A percentile compares a stretch with the other conserved stretches of the same genome.
These are phyloP conservation scores for Leccinum subfulvum DNA, from an alignment of 1,284 basidiomycete species.

Conservation along the genomic window DNA sequence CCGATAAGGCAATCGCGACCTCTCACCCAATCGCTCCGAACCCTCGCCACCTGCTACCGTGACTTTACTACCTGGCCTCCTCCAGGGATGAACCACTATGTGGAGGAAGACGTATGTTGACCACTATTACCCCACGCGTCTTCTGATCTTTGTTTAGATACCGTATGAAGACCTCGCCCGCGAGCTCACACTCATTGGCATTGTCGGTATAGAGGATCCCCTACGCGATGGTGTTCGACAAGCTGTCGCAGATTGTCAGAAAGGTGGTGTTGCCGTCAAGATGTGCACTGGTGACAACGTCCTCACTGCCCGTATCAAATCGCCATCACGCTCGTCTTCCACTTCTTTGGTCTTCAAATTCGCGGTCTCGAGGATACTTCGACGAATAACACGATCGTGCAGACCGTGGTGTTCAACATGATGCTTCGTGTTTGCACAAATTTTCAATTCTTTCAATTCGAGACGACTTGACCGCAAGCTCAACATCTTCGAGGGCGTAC, in stretches of 20 bases:
- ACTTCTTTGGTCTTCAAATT: conserved; percentile 80
- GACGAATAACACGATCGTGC: conserved; percentile 54
- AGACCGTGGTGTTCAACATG: conserved; percentile 92
- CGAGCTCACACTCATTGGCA: conserved; percentile 82
- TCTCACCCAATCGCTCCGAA: conserved; percentile 70
- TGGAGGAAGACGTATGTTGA: conserved; percentile 53
- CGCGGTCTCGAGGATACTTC: conserved; percentile 54
- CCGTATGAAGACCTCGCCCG: conserved; percentile 72
- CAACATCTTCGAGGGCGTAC: conserved; percentile 88
- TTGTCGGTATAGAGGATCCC: conserved; percentile 95
- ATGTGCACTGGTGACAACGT: conserved; percentile 99
- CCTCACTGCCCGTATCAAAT: conserved; percentile 92
- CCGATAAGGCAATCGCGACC: no score
- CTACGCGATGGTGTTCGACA: conserved; percentile 87
- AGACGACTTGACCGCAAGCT: conserved; percentile 81
- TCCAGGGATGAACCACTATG: conserved; percentile 38
- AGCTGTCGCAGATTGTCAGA: conserved; percentile 83
- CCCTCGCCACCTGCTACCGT: conserved; percentile 90
- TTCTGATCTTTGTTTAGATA: conserved; percentile 42
- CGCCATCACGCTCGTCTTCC: conserved; percentile 81
- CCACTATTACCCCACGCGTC: not conserved
- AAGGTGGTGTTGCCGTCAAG: conserved; percentile 93
- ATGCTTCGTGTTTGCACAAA: conserved; percentile 90
- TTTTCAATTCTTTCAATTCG: conserved; percentile 93
- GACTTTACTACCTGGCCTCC: conserved; percentile 92